Conservation (phyloP, 140 eudicot genomes). For the Oenanthe javanica region DNA sequence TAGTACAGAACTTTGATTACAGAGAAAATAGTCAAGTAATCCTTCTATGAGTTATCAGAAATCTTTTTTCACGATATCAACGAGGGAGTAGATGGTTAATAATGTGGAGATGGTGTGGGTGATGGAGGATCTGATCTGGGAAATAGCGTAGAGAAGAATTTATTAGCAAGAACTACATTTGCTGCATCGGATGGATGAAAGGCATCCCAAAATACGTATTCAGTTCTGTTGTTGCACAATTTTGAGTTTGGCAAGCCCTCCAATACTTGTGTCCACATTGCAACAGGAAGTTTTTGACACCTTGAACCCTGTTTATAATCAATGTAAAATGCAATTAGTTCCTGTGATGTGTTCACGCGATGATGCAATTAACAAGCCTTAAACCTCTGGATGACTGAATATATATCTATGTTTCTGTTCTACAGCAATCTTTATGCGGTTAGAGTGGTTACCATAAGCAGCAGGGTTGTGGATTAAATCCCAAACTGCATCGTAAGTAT, state of each 20-base stretch:
- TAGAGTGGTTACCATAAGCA: constrained; percentile 37
- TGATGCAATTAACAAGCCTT: too few species aligned
- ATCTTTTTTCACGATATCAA: background rate
- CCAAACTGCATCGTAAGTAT: constrained; percentile 59
- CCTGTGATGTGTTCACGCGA: background rate
- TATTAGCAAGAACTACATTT: constrained; percentile 60
- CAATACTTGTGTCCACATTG: constrained; percentile 60
- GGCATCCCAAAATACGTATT: constrained; percentile 88
- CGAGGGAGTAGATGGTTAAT: background rate
- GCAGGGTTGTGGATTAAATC: constrained; percentile 61
- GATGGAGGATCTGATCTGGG: constrained; percentile 17
- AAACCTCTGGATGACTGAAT: too few species aligned
- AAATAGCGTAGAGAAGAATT: constrained; percentile 41
- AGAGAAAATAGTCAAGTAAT: background rate
- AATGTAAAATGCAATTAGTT: background rate
- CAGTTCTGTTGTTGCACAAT: constrained; percentile 51
- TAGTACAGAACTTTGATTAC: background rate
- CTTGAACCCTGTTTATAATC: constrained; percentile 54
- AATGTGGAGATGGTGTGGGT: background rate
- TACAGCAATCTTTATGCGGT: background rate
- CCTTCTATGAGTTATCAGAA: background rate
- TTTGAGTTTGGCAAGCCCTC: constrained; percentile 81
- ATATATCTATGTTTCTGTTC: background rate
- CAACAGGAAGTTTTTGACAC: constrained; percentile 79
- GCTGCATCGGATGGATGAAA: constrained; percentile 96